A percentile compares a stretch with the other conserved stretches of the same genome.
Evolutionary conservation across 768 basidiomycete genomes (phyloP).

Genomic region (Rhodocollybia butyracea): DNA sequence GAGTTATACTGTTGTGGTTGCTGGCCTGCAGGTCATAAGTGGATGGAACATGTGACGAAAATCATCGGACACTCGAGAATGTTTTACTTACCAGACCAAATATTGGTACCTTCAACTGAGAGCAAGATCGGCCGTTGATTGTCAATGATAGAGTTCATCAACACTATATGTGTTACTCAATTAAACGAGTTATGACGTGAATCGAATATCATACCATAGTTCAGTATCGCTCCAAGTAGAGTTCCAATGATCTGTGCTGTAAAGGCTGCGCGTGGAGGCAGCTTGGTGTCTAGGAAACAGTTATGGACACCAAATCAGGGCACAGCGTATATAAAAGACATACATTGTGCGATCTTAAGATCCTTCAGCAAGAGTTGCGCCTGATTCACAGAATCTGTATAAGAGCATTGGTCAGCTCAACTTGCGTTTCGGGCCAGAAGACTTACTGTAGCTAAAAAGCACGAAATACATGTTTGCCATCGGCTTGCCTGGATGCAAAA

Average conservation of each 20-base stretch:
- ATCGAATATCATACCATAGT: not conserved
- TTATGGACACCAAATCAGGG: not conserved
- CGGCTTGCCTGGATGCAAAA: slow-evolving; percentile 6
- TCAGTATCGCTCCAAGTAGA: slow-evolving; percentile 29
- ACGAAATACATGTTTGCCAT: slow-evolving; percentile 11
- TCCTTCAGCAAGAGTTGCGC: slow-evolving; percentile 42
- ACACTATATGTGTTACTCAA: no score
- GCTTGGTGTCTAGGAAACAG: slow-evolving; percentile 5
- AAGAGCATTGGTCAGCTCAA: not conserved
- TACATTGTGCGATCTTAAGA: slow-evolving; percentile 46
- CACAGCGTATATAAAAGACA: not conserved
- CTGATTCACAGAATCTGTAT: slow-evolving; percentile 41
- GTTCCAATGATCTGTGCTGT: slow-evolving; percentile 45
- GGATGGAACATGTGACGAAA: no score
- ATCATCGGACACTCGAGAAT: no score
- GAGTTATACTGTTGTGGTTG: slow-evolving; percentile 38
- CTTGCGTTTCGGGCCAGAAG: no score
- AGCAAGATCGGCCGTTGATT: slow-evolving; percentile 48
- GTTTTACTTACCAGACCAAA: slow-evolving; percentile 48
- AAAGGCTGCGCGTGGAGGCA: slow-evolving; percentile 10
- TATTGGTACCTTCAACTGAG: slow-evolving; percentile 53
- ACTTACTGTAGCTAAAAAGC: slow-evolving; percentile 8
- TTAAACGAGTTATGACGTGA: no score
- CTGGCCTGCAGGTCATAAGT: not conserved
- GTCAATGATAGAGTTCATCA: slow-evolving; percentile 59